Conservation (phyloP, 2,329 filamentous ascomycete genomes). For the Diaporthe ampelina region DNA sequence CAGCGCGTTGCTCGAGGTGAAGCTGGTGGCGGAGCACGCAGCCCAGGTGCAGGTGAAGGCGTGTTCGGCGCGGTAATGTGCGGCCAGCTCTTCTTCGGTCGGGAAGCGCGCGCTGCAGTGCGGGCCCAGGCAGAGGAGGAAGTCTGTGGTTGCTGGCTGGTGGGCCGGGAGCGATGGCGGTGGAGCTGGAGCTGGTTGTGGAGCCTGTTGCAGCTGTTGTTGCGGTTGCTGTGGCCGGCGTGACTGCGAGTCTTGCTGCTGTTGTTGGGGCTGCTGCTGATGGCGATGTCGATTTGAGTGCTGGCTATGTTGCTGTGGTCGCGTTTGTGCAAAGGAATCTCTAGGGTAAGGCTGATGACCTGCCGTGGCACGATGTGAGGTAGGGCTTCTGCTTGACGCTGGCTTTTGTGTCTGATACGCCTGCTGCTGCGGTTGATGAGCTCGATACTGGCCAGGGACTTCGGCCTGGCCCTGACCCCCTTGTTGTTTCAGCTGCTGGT, state of each 20-base stretch:
- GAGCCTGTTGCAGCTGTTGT: not conserved
- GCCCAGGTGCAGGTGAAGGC: conserved; percentile 57
- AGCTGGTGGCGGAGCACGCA: conserved; percentile 53
- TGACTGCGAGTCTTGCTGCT: not conserved
- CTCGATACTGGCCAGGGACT: not conserved
- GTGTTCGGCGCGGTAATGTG: conserved; percentile 47
- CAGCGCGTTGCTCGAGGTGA: conserved; percentile 55
- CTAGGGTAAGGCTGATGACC: not conserved
- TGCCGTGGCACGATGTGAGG: not conserved
- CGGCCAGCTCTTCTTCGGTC: conserved; percentile 25
- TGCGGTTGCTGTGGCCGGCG: not conserved
- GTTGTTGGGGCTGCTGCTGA: not conserved
- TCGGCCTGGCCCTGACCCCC: conserved; percentile 11
- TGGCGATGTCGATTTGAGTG: not conserved
- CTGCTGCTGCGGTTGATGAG: not conserved
- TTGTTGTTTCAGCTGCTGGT: not conserved
- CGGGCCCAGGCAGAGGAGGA: conserved; percentile 36
- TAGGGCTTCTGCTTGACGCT: not conserved
- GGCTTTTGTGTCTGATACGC: not conserved
- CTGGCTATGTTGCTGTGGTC: not conserved
- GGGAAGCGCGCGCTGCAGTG: conserved; percentile 36
- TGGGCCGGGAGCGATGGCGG: not conserved
- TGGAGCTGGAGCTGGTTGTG: no score
- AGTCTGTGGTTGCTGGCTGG: conserved; percentile 1
- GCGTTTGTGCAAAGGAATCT: not conserved